Conservation (phyloP, 805 yeast species). For the Candida ipomoeae region DNA sequence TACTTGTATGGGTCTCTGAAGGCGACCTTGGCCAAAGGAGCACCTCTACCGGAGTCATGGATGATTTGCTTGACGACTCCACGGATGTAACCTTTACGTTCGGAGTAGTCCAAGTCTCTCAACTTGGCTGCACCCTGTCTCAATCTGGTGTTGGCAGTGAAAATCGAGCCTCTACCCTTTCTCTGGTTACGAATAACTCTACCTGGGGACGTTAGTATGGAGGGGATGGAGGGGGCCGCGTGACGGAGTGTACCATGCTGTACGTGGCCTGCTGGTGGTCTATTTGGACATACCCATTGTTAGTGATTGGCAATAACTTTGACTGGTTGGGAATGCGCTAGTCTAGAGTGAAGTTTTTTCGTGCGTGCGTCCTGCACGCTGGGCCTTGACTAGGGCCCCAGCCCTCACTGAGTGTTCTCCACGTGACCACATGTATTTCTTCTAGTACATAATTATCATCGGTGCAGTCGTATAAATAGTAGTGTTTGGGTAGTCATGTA, state of each 20-base stretch:
- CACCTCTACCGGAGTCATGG: constrained; percentile 99
- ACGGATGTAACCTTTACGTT: constrained; percentile 99
- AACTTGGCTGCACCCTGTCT: constrained; percentile 99
- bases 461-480: too few species aligned
- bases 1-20: constrained; percentile 99
- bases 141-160: constrained; percentile 99
- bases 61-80: constrained; percentile 98
- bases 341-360: constrained; percentile 12
- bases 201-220: constrained; percentile 45
- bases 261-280: neutral
- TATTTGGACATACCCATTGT: constrained; percentile 16
- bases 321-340: constrained; percentile 8
- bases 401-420: constrained; percentile 12
- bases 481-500: neutral
- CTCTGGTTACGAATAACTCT: constrained; percentile 99
- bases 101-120: constrained; percentile 98
- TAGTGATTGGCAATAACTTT: constrained; percentile 16
- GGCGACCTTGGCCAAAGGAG: constrained; percentile 67
- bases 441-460: too few species aligned
- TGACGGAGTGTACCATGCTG: too few species aligned
- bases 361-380: constrained; percentile 14
- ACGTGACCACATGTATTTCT: constrained; percentile 6
- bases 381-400: constrained; percentile 8
- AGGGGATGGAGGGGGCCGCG: neutral
- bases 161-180: constrained; percentile 99